Base-by-base conservation (phyloP, 2,329 filamentous ascomycete species). In the Didymosphaeria variabile region DNA sequence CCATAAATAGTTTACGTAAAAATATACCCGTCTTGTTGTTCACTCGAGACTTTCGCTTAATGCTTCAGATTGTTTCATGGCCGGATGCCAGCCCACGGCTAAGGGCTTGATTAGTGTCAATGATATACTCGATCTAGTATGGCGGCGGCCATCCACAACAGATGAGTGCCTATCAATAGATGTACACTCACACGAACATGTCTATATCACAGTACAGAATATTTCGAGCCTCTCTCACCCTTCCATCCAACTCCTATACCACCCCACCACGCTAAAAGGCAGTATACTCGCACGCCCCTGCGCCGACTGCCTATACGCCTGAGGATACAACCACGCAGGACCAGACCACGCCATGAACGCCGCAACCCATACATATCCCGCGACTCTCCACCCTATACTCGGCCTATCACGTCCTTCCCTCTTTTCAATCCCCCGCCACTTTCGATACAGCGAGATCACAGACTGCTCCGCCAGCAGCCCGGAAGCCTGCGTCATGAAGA, bases 261-360 rank as follows among this genome's bases (percentile, higher is more conserved):
- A 44, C 6, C 8, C 13, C 45, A 29, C 21, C 6, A 29, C 13
- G 15, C 45, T 47, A 21, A 47, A 47, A 2, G 45, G 44, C 9
- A 46, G 23, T 29, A 8, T 47, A 12, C 45, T 47, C 31, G 53
- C 42, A 21, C 12, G 5, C n/a, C 36, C 36, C 19, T 29, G 13
- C 23, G 40, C 12, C 21, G 40, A 21, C 10, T n/a, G 42, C 50
- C 50, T 54, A 12, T 36, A 21, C 3, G 44, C 26, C n/a, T 59
- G 57, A 2, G 57, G 51, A 44, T 59, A 51, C 13, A 55, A 3
- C 51, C 51, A 59, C 19, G 49, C 42, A 19, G 57, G 50, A 12
- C 49, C 50, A 15, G 49, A 46, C 57, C 50, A 59, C 17, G 21
- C n/a, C n/a, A 49, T 47, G 29, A 59, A 59, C 23, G 51, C 51